Base-by-base conservation (phyloP, 2,329 filamentous ascomycete species). In the Sporothrix globosa region DNA sequence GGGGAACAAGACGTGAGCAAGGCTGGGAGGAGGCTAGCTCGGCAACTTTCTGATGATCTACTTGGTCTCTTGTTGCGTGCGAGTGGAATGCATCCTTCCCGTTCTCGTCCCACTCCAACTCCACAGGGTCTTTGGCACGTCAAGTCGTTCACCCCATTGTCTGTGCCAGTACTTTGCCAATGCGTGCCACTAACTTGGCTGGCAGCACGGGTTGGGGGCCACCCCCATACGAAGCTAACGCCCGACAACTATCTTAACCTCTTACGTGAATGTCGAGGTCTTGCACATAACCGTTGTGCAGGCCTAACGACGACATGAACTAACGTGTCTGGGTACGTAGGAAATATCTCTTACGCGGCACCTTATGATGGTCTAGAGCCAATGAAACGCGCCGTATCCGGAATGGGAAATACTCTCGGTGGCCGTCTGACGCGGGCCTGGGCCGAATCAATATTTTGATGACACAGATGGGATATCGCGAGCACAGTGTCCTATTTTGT, bases 151-250 rank as follows among this genome's bases (percentile, higher is more conserved):
- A n/a, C 19, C 4, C 11, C 56, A 34, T 6, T 34, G 34, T 34
- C 34, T 34, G 34, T 4, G 9, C 34, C 34, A 7, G 7, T 34
- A 34, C 7, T 34, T 9, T 7, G 5, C 5, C 5, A 6, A 34
- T 34, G 34, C 5, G 34, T 34, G 6, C 30, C 30, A 30, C 34
- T 34, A 34, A 9, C 34, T 34, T 34, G 34, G 3, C 34, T 17
- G 53, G 53, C 19, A 10, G n/a, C 3, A 21, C 56, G 34, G 34
- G 56, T 61, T 61, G 56, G 56, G 56, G 56, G 56, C 34, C 56
- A 44, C 44, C 56, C 39, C 56, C 56, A 41, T 11, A 24, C 1
- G 10, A 61, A 44, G 56, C 56, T 13, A 61, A 61, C n/a, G 44
- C 34, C 3, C 34, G 34, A 34, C 34, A 34, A 34, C 34, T 34